Evolutionary conservation across 164 flowering plant genomes (phyloP), one percentile per base, ranked within the genome.

Genomic region (Tinospora cordifolia): DNA sequence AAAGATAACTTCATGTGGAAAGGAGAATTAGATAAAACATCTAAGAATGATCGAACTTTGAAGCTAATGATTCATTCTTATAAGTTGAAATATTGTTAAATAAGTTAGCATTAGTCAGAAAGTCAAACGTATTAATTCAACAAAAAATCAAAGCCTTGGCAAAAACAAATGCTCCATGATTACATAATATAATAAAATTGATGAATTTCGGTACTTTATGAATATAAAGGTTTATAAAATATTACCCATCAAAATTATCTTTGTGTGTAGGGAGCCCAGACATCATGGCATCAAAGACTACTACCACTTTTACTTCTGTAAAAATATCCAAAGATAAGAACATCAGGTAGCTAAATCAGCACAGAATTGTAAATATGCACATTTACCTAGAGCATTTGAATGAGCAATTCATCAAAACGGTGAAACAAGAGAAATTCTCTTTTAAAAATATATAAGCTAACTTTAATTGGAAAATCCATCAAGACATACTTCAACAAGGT

Each of bases 271-370:
- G 92, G 39, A 87, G 86, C 67, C 97, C 95, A 71, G 96, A 92
- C 91, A 87, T 82, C 89, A 83, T 79, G 8, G 98, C 97, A 84
- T 94, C 97, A 84, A 94, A 94, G 58, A 94, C 97, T 74, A 81
- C 93, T 51, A 94, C 97, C 69, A 94, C 96, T 83, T 90, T 94
- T 57, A 91, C 95, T 82, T 89, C 97, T 94, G 89, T 62, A n/a
- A 80, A 38, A 80, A 46, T 72, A 76, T 79, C 36, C 58, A 75
- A 0, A 75, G 75, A 69, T 68, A n/a, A 65, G 14, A 22, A 38
- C 47, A 65, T 62, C 65, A 47, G 71, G 59, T 67, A 49, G 63
- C 39, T 62, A 74, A 34, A 67, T 54, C 26, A 38, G n/a, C 40
- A 36, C 6, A 30, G 57, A 15, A 62, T 8, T 24, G n/a, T 21